Percentiles rank a stretch among this genome's conserved stretches.
Evolutionary conservation across 768 basidiomycete species (phyloP).

Genomic region (Leccinum fibrillosum): DNA sequence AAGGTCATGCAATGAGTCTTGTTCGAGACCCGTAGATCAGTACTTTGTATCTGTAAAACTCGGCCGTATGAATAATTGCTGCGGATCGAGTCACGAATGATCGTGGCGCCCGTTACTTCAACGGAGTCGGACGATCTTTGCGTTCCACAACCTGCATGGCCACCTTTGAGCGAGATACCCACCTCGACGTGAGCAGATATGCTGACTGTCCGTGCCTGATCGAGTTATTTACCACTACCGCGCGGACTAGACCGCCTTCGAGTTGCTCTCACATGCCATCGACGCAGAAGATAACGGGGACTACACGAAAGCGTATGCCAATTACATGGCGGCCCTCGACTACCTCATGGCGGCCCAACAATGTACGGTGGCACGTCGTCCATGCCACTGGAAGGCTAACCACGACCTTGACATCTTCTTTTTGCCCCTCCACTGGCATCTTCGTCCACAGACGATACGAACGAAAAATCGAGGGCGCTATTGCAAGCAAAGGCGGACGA

Average conservation of each 20-base stretch:
- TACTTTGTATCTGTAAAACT: too few relatives aligned
- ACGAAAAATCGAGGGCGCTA: slow-evolving; percentile 18
- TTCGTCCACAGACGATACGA: slow-evolving; percentile 6
- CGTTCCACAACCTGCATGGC: neutral
- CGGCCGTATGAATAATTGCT: neutral
- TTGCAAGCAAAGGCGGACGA: slow-evolving; percentile 18
- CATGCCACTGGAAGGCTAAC: neutral
- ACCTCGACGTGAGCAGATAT: neutral
- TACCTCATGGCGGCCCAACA: slow-evolving; percentile 97
- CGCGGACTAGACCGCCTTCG: slow-evolving; percentile 58
- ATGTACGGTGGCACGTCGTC: slow-evolving; percentile 43
- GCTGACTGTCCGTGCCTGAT: neutral
- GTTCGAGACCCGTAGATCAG: neutral
- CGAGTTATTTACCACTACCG: neutral
- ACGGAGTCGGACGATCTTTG: neutral
- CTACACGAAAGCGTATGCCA: slow-evolving; percentile 89
- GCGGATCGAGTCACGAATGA: neutral
- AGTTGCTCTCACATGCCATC: slow-evolving; percentile 86
- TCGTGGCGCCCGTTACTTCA: neutral
- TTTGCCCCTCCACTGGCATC: neutral
- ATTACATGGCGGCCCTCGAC: slow-evolving; percentile 90
- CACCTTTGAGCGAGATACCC: neutral
- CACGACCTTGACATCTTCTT: neutral
- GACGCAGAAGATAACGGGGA: slow-evolving; percentile 87
- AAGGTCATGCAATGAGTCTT: neutral